Conservation (phyloP, 1,139 yeast genomes). For the Pichia sp. region DNA sequence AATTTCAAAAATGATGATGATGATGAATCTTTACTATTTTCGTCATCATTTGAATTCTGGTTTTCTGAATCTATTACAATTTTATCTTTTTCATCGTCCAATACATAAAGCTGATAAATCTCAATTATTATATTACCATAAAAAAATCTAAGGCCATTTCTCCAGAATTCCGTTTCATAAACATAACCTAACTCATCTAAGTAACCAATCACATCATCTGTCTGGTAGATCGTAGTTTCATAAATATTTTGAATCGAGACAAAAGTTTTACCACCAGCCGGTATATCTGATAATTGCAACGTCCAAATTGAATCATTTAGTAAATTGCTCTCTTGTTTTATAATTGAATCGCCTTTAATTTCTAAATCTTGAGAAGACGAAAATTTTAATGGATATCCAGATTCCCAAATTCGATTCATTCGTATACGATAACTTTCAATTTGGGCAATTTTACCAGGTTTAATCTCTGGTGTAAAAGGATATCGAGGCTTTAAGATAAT, state of each 20-base stretch:
- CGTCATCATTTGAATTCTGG: slow-evolving; percentile 25
- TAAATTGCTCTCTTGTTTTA: slow-evolving; percentile 8
- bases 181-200: slow-evolving; percentile 67
- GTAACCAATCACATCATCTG: slow-evolving; percentile 31
- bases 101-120: slow-evolving; percentile 43
- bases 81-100: not conserved
- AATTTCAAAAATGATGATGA: slow-evolving; percentile 30
- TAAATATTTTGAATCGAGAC: slow-evolving; percentile 63
- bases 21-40: not conserved
- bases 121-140: slow-evolving; percentile 60
- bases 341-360: slow-evolving; percentile 17
- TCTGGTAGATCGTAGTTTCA: slow-evolving; percentile 49
- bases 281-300: slow-evolving; percentile 69
- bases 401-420: slow-evolving; percentile 28
- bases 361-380: not conserved
- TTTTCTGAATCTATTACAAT: slow-evolving; percentile 16
- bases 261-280: slow-evolving; percentile 75
- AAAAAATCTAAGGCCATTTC: slow-evolving; percentile 59
- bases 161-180: slow-evolving; percentile 58
- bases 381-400: not conserved
- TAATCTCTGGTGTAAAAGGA: slow-evolving; percentile 29
- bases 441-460: slow-evolving; percentile 29
- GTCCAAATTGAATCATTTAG: slow-evolving; percentile 44
- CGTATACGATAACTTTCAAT: slow-evolving; percentile 30
- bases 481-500: slow-evolving; percentile 29